Evolutionary conservation across 2,329 filamentous ascomycete species (phyloP), one percentile per base, ranked within the genome.

Genomic region (Colletotrichum shisoi): DNA sequence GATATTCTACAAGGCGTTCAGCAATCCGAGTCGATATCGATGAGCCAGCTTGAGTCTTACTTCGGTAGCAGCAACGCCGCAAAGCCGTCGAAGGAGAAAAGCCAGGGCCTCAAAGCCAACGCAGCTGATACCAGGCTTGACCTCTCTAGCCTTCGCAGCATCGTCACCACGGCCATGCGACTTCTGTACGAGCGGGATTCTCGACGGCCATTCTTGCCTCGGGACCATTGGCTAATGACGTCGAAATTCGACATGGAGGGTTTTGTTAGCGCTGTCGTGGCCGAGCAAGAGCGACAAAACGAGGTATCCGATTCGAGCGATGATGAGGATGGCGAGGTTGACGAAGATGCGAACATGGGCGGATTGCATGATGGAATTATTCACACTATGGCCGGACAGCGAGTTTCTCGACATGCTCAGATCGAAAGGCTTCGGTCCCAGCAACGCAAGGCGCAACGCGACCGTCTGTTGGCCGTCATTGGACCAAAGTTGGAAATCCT

Each of bases 101-200:
- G 24, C 39, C 21, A 57, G 19, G 44, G 49, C 17, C 8, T 57
- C 15, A 39, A 45, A 42, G 27, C 27, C 37, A 69, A 39, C 34
- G 57, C 53, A 56, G 67, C n/a, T 57, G 63, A 63, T 39, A 76
- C 74, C 24, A 75, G 73, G 48, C 70, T 96, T 70, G 92, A 90
- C 37, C 83, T 95, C 39, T 85, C 90, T 44, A 92, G 92, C 69
- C 87, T 97, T 64, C 91, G 92, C 73, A 87, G 85, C n/a, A 83
- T 94, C 3, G 87, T 93, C 7, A 96, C 93, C 2, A 89, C 89
- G 3, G 85, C 96, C 0, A 83, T 97, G 74, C 89, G 91, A 63
- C 94, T 96, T 85, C 82, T 97, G 9, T 97, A 98, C 75, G 94
- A 97, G 77, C 85, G 94, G 76, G 94, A 98, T 77, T 99, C 95